phyloP scores from a whole-genome alignment of 805 yeast genomes.

The Candida sithepensis region DNA sequence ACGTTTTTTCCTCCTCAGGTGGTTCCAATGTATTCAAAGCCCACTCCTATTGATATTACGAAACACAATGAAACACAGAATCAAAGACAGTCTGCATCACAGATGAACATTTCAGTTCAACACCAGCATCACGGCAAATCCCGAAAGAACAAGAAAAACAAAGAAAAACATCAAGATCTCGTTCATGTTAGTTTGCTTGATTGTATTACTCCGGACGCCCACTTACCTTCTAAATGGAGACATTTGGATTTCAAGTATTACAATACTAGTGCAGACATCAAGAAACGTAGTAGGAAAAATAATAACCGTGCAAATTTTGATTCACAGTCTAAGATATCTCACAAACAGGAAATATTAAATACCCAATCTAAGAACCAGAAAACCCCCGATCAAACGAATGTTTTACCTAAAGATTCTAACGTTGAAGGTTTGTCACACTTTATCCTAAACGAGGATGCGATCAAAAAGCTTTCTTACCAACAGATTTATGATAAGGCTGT shows the following conservation, averaged over 20 bases:
- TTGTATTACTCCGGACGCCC: conserved; percentile 28
- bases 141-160: conserved; percentile 20
- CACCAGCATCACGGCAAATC: conserved; percentile 22
- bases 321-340: conserved; percentile 13
- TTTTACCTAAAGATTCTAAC: conserved; percentile 8
- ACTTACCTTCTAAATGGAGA: conserved; percentile 56
- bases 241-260: conserved; percentile 52
- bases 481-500: conserved; percentile 63
- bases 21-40: conserved; percentile 28
- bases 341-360: conserved; percentile 18
- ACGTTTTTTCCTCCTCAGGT: conserved; percentile 37
- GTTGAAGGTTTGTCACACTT: conserved; percentile 52
- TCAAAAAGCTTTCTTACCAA: conserved; percentile 50
- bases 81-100: neutral
- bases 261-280: conserved; percentile 22
- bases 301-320: conserved; percentile 5
- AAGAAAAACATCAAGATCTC: conserved; percentile 12
- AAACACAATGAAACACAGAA: conserved; percentile 1
- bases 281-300: conserved; percentile 2
- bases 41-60: conserved; percentile 10
- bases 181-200: conserved; percentile 26
- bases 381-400: conserved; percentile 12
- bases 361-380: conserved; percentile 20
- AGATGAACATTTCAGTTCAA: neutral
- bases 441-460: conserved; percentile 49